phyloP scores from a whole-genome alignment of 2,329 filamentous ascomycete species.

The Phoma sp. region DNA sequence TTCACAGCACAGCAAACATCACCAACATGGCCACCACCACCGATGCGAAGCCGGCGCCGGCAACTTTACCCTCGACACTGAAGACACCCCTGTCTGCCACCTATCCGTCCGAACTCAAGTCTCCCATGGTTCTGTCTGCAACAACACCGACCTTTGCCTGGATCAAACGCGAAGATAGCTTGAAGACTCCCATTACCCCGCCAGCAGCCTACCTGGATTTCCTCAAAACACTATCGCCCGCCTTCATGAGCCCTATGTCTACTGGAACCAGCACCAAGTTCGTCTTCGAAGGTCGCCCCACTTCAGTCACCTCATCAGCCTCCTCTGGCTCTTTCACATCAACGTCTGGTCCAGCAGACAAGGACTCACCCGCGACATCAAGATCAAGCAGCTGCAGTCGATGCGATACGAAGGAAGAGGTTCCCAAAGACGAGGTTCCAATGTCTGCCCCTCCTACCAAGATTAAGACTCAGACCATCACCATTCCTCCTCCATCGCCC shows the following conservation, averaged over 20 bases:
- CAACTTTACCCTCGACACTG: constrained; percentile 42
- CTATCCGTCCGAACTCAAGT: constrained; percentile 63
- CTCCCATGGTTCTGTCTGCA: constrained; percentile 65
- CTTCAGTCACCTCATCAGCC: constrained; percentile 48
- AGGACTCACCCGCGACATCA: constrained; percentile 46
- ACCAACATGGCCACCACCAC: constrained; percentile 50
- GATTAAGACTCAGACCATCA: constrained; percentile 59
- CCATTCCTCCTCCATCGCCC: constrained; percentile 66
- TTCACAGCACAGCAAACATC: constrained; percentile 32
- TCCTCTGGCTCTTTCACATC: constrained; percentile 47
- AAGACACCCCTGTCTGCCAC: constrained; percentile 68
- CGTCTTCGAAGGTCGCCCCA: constrained; percentile 54
- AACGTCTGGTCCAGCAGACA: constrained; percentile 43
- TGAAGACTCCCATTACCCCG: constrained; percentile 88
- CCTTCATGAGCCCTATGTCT: constrained; percentile 72
- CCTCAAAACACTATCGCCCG: constrained; percentile 78
- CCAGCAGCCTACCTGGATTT: constrained; percentile 92
- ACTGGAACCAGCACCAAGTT: constrained; percentile 63
- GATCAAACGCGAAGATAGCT: constrained; percentile 71
- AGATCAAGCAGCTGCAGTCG: constrained; percentile 50
- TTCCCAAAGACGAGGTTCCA: constrained; percentile 46
- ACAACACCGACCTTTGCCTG: constrained; percentile 56
- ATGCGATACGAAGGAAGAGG: constrained; percentile 32
- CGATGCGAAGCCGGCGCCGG: constrained; percentile 50
- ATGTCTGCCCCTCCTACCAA: constrained; percentile 55